Evolutionary conservation across 192 early-diverging fungal genomes (phyloP).

Genomic region (Coemansia sp.): DNA sequence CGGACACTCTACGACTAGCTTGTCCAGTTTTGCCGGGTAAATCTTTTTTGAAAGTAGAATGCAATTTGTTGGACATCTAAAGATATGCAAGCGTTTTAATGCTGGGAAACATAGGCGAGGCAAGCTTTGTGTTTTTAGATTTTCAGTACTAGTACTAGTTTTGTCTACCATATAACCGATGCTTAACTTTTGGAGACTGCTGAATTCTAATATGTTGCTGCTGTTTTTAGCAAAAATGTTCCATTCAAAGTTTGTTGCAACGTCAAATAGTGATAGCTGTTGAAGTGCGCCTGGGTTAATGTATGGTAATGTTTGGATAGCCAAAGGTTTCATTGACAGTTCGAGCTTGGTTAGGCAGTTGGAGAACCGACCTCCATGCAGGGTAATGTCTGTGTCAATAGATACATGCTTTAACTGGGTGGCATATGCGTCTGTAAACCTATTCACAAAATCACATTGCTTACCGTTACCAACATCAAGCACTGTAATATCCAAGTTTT

Average conservation of each 20-base stretch:
- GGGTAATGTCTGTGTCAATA: constrained; percentile 1
- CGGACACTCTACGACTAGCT: neutral
- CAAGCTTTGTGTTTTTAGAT: neutral
- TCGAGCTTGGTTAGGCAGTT: constrained; percentile 2
- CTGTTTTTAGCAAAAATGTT: constrained; percentile 1
- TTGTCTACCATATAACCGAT: constrained; percentile 5
- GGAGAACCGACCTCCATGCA: constrained; percentile 1
- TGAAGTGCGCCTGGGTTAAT: constrained; percentile 7
- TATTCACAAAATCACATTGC: constrained; percentile 4
- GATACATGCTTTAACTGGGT: neutral
- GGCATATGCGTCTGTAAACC: neutral
- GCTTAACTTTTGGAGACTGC: constrained; percentile 4
- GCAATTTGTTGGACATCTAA: constrained; percentile 10
- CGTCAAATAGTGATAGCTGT: constrained; percentile 16
- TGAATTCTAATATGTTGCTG: neutral
- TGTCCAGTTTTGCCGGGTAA: constrained; percentile 7
- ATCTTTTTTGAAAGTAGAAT: constrained; percentile 1
- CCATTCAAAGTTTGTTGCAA: constrained; percentile 12
- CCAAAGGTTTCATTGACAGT: constrained; percentile 9
- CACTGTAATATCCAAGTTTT: neutral
- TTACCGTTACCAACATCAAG: neutral
- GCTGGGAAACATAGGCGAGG: neutral
- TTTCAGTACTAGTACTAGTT: neutral
- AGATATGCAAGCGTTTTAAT: neutral
- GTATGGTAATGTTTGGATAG: constrained; percentile 7